Evolutionary conservation across 352 stramenopile genomes (phyloP).

Genomic region (Phytophthora cactorum): DNA sequence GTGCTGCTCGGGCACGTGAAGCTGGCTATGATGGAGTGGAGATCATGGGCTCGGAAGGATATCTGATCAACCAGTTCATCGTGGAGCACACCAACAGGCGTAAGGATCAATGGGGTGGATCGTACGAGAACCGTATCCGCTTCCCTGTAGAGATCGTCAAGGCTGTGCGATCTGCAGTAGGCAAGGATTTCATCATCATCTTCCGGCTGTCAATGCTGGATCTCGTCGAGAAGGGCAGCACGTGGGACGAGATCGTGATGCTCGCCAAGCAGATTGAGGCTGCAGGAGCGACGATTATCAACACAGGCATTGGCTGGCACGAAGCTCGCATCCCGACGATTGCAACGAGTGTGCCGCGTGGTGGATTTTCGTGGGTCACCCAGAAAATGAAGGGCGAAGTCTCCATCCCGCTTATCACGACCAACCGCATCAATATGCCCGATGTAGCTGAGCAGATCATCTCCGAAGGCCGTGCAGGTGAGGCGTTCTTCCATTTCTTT

Average conservation of each 20-base stretch:
- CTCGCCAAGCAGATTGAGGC: conserved; percentile 93
- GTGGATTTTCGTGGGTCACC: conserved; percentile 95
- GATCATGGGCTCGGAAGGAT: conserved; percentile 98
- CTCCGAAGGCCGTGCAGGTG: conserved; percentile 71
- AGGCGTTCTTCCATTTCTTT: background rate
- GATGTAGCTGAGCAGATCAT: conserved; percentile 92
- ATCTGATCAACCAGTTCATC: conserved; percentile 99
- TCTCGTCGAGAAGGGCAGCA: conserved; percentile 92
- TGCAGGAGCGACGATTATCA: conserved; percentile 96
- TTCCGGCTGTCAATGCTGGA: conserved; percentile 97
- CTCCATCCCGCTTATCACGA: conserved; percentile 94
- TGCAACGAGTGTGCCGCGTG: conserved; percentile 94
- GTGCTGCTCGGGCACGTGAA: conserved; percentile 79
- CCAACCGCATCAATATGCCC: conserved; percentile 98
- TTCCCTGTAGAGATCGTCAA: conserved; percentile 96
- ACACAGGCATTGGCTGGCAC: conserved; percentile 99
- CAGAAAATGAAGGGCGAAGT: conserved; percentile 91
- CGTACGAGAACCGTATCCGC: conserved; percentile 94
- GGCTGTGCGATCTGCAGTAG: conserved; percentile 87
- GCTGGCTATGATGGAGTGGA: conserved; percentile 98
- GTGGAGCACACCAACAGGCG: conserved; percentile 94
- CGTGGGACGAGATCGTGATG: conserved; percentile 89
- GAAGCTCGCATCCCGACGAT: conserved; percentile 98
- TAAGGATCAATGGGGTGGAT: conserved; percentile 94
- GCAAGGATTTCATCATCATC: conserved; percentile 97